Conservation (phyloP, 352 stramenopile genomes). For the Peronosclerospora sorghi region DNA sequence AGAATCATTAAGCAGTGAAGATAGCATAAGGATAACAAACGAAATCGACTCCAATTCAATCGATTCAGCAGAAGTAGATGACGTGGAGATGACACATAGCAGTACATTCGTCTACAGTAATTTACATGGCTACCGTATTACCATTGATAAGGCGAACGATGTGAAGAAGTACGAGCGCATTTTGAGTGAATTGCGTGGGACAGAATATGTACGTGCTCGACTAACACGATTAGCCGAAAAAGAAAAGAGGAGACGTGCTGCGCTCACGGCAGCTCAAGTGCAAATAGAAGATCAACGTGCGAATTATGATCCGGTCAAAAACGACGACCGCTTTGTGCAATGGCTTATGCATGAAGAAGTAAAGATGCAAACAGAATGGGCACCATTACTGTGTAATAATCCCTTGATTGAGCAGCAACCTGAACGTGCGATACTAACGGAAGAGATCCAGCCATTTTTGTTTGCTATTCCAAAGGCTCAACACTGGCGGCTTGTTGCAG, state of each 20-base stretch:
- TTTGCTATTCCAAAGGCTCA: slow-evolving; percentile 33
- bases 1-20: neutral
- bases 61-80: slow-evolving; percentile 2
- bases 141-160: slow-evolving; percentile 48
- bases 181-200: slow-evolving; percentile 47
- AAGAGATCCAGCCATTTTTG: slow-evolving; percentile 74
- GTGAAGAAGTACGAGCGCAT: slow-evolving; percentile 63
- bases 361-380: slow-evolving; percentile 38
- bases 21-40: neutral
- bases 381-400: slow-evolving; percentile 33
- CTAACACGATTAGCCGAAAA: slow-evolving; percentile 23
- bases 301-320: slow-evolving; percentile 21
- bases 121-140: slow-evolving; percentile 68
- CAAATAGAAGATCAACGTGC: slow-evolving; percentile 48
- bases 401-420: slow-evolving; percentile 49
- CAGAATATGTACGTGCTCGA: slow-evolving; percentile 22
- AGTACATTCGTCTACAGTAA: slow-evolving; percentile 62
- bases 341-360: slow-evolving; percentile 40
- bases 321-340: slow-evolving; percentile 28
- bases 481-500: slow-evolving; percentile 23
- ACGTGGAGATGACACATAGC: slow-evolving; percentile 1
- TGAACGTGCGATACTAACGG: slow-evolving; percentile 47
- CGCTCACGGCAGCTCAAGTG: slow-evolving; percentile 10
- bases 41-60: neutral
- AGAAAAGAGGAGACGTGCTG: slow-evolving; percentile 17